Evolutionary conservation across 2,329 filamentous ascomycete species (phyloP), one percentile per base, ranked within the genome.

Genomic region (Huntiella decipiens): DNA sequence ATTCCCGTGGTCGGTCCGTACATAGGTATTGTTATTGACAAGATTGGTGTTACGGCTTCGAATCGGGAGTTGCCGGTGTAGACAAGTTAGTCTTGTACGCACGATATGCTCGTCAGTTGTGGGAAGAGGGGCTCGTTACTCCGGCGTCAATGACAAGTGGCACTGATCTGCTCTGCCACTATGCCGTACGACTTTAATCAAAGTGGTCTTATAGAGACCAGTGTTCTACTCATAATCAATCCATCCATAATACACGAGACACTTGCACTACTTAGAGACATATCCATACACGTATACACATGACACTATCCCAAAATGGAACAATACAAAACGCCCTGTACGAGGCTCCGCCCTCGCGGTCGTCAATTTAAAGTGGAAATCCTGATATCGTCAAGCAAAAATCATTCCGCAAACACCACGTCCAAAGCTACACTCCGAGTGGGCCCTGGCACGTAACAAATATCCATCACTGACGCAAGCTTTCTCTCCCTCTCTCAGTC

Each of bases 1-100:
- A 64, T 93, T 8, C 88, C 91, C 0, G 70, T 95, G 5, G 67
- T 96, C 4, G 88, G 88, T 3, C 84, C 87, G 4, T 92, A 87
- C 56, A 80, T 95, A 57, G 82, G 83, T 49, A 65, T 73, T 53
- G 70, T 68, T 3, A 68, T 93, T 51, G 83, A 92, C 58, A 74
- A 77, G 53, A 58, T 76, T 52, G 79, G 82, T 0, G 63, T 83
- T 34, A 75, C 75, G 22, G 69, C 78, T 55, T 73, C 79, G 53
- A 87, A 86, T 56, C 73, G 76, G 34, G 82, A 91, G 57, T 61
- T 93, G 55, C 83, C 81, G 39, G 83, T 87, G 53, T 87, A 64
- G 73, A 28, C 22, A 7, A 28, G 7, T 42, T 31, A 6, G 4
- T 28, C 39, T 33, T 16, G 17, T 28, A 28, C 22, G 22, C 38